Conservation (phyloP, 2,329 filamentous ascomycete species). For the Apiospora saccharicola region DNA sequence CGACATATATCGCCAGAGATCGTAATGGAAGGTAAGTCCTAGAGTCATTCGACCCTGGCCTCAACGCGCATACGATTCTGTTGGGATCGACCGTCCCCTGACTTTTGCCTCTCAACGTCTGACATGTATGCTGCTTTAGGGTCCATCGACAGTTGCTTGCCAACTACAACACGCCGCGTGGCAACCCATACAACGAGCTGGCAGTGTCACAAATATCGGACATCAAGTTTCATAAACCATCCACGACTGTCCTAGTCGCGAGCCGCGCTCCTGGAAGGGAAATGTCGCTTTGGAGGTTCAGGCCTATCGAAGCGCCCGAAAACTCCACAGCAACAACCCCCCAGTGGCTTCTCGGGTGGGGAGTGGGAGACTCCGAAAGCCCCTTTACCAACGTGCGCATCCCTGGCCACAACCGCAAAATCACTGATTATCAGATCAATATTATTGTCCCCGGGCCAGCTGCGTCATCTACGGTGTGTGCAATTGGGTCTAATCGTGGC, state of each 20-base stretch:
- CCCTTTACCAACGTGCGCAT: slow-evolving; percentile 26
- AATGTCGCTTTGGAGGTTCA: slow-evolving; percentile 48
- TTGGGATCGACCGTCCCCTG: too few relatives aligned
- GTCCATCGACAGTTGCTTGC: slow-evolving; percentile 34
- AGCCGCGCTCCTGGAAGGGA: slow-evolving; percentile 44
- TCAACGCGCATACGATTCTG: neutral
- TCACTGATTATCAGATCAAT: slow-evolving; percentile 47
- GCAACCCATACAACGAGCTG: slow-evolving; percentile 42
- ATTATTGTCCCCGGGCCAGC: slow-evolving; percentile 47
- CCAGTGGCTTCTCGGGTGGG: slow-evolving; percentile 45
- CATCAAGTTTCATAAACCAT: slow-evolving; percentile 54
- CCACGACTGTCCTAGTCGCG: slow-evolving; percentile 52
- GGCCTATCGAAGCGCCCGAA: slow-evolving; percentile 41
- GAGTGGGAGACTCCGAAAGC: slow-evolving; percentile 26
- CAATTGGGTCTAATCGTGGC: slow-evolving; percentile 58
- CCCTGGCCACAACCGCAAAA: slow-evolving; percentile 28
- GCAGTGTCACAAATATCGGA: slow-evolving; percentile 52
- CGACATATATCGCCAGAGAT: slow-evolving; percentile 53
- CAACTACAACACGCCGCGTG: slow-evolving; percentile 30
- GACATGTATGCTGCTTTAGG: slow-evolving; percentile 27
- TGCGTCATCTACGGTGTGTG: slow-evolving; percentile 48
- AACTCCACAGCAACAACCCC: slow-evolving; percentile 37
- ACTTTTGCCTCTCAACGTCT: neutral
- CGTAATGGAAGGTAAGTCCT: slow-evolving; percentile 48
- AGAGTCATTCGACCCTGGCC: too few relatives aligned